Conservation (phyloP, 345 rosid genomes). For the Populus simonii region DNA sequence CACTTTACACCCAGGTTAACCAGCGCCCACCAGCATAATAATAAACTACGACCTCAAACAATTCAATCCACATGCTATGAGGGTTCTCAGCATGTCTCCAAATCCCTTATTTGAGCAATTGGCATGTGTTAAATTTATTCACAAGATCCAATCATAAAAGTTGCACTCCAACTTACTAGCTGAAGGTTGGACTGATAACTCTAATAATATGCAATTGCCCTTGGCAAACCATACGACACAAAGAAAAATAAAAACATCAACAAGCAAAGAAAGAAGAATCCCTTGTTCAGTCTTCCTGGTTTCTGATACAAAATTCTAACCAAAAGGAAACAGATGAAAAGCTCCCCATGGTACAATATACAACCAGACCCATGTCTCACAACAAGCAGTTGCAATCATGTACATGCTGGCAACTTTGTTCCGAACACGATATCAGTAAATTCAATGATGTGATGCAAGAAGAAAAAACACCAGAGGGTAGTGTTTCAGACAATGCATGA, state of each 20-base stretch:
- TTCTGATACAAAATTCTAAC: background rate
- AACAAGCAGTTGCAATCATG: background rate
- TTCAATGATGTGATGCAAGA: background rate
- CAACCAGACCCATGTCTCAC: background rate
- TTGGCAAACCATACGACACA: background rate
- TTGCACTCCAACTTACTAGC: background rate
- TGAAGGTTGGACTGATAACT: background rate
- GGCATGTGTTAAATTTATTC: background rate
- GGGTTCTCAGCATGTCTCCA: background rate
- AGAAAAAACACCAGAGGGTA: background rate
- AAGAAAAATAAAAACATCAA: background rate
- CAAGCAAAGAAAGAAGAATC: background rate
- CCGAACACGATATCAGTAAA: too few species aligned
- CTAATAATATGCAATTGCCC: background rate
- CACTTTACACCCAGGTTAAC: background rate
- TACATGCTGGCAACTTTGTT: background rate
- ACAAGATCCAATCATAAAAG: background rate
- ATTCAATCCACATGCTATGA: background rate
- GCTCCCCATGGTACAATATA: background rate
- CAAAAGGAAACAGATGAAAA: too few species aligned
- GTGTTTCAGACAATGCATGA: background rate
- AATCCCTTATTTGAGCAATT: background rate
- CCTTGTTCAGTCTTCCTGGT: conserved; percentile 1
- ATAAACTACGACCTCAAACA: background rate
- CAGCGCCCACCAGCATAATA: background rate